phyloP scores from a whole-genome alignment of 306 rosid genomes.

The Medicago truncatula region MtrunA17r5.0-ANR NC_053045.1:54427501-54428000 shows the following conservation, averaged over 20 bases:
- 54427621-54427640: neutral
- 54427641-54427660: constrained; percentile 41
- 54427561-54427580: too few relatives aligned
- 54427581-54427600: too few relatives aligned
- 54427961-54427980: constrained; percentile 72
- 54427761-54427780: constrained; percentile 42
- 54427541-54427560: too few relatives aligned
- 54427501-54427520: too few relatives aligned
- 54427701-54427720: constrained; percentile 82
- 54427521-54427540: too few relatives aligned
- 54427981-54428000: constrained; percentile 85
- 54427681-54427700: constrained; percentile 99
- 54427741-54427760: constrained; percentile 21
- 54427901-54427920: constrained; percentile 75
- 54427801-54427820: constrained; percentile 41
- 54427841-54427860: constrained; percentile 97
- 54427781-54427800: constrained; percentile 29
- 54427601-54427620: too few relatives aligned
- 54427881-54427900: constrained; percentile 82
- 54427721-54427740: constrained; percentile 15
- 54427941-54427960: constrained; percentile 72
- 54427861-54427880: constrained; percentile 99
- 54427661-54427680: constrained; percentile 89
- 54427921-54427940: constrained; percentile 92
- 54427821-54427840: constrained; percentile 93